Base-by-base conservation (phyloP, 1,139 yeast genomes). In the Debaryomyces udenii region DNA sequence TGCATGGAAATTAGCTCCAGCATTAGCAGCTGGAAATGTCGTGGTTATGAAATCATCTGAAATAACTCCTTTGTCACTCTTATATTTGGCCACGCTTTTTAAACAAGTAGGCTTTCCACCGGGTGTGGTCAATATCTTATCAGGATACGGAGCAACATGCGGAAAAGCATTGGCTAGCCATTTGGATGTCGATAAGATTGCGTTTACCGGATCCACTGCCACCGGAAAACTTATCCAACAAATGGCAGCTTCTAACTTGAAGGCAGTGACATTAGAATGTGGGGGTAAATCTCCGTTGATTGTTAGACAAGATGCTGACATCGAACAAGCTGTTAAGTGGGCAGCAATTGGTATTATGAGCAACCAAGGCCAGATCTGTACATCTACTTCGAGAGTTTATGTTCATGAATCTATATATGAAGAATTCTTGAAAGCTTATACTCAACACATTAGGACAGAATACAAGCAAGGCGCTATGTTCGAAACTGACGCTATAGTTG, bases 271-370 rank as follows among this genome's bases (percentile, higher is more conserved):
- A n/a, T 67, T 91, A 54, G 98, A 90, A 68, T 84, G 95, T 57
- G 98, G 98, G 49, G 97, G 97, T 46, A 90, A 90, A 60, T 83
- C 93, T 14, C 90, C 90, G 52, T 78, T 80, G 62, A 76, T 79
- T 59, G 80, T 76, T 43, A 84, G 83, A 68, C 83, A 66, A 37
- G 96, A 78, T 60, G 86, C 89, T 17, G 91, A 90, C 57, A 63
- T 89, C 35, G 86, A 82, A 0, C 82, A 82, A 57, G 91, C 95
- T 35, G 90, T 85, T 27, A 86, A 86, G 60, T 87, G 94, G 85
- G 83, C 91, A 34, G 89, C 93, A 18, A 70, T 80, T 49, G 97
- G 96, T 52, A 81, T 90, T 47, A 83, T 87, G 76, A 76, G 74
- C 62, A 90, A 90, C 66, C 80, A 86, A 56, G 78, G 78, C 38